Conservation (phyloP, 805 yeast species). For the Barnettozyma californica region DNA sequence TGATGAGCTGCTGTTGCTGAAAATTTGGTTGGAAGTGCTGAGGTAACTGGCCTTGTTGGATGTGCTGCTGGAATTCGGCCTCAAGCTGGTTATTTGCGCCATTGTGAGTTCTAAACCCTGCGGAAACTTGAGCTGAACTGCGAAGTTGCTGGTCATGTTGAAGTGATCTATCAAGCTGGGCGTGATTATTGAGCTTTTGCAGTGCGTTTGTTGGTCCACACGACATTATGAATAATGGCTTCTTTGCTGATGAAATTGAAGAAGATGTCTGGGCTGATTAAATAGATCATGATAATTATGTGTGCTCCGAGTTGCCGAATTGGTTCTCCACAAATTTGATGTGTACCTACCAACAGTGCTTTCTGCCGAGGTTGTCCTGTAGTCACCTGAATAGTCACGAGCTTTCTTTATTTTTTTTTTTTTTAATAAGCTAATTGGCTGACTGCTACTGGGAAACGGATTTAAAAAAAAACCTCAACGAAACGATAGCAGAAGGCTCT, state of each 20-base stretch:
- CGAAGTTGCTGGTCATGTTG: conserved; percentile 19
- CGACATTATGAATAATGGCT: conserved; percentile 1
- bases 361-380: not conserved
- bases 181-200: conserved; percentile 20
- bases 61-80: conserved; percentile 16
- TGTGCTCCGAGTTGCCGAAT: not conserved
- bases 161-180: conserved; percentile 23
- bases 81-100: conserved; percentile 13
- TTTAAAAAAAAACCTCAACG: not conserved
- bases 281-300: not conserved
- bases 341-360: not conserved
- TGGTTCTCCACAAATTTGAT: not conserved
- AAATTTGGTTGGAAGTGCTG: conserved; percentile 6
- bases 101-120: conserved; percentile 9
- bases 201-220: conserved; percentile 25
- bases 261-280: not conserved
- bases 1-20: conserved; percentile 9
- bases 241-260: not conserved
- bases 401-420: not conserved
- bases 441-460: not conserved
- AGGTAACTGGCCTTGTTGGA: conserved; percentile 12
- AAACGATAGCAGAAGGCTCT: not conserved
- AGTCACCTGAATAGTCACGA: not conserved
- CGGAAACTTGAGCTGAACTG: conserved; percentile 8
- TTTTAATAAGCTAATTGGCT: too few relatives aligned